A percentile compares a stretch with the other conserved stretches of the same genome.
Evolutionary conservation across 2,329 filamentous ascomycete species (phyloP).

Genomic region (Aspergillus transmontanensis): DNA sequence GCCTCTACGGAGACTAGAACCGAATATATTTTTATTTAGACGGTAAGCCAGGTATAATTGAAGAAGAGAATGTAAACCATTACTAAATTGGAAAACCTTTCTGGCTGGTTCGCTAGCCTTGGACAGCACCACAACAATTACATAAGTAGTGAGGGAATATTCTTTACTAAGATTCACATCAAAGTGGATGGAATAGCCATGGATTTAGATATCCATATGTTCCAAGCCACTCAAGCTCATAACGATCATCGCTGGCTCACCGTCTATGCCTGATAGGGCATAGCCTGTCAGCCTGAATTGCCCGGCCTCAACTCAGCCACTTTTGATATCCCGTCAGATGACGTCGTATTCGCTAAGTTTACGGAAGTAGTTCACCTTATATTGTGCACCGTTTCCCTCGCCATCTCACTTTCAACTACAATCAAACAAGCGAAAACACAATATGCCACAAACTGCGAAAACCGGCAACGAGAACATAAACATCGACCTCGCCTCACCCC

Average conservation of each 20-base stretch:
- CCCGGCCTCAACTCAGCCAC: neutral
- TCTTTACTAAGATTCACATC: neutral
- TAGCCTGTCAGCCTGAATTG: neutral
- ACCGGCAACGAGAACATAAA: neutral
- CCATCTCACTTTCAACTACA: neutral
- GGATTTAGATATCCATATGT: neutral
- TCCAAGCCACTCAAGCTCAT: neutral
- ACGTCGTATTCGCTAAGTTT: neutral
- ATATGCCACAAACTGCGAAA: neutral
- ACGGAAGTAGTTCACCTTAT: neutral
- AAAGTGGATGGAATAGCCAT: neutral
- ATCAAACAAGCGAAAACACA: neutral
- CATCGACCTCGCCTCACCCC: slow-evolving; percentile 21
- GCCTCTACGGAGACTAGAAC: too few species aligned
- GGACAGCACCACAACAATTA: neutral
- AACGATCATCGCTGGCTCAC: neutral
- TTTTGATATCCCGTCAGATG: neutral
- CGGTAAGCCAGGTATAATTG: too few species aligned
- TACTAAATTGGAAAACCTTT: too few species aligned
- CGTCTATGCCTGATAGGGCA: neutral
- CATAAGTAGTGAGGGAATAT: neutral
- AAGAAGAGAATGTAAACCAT: too few species aligned
- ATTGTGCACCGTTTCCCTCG: neutral
- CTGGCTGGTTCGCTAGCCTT: too few species aligned
- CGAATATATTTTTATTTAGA: too few species aligned